Base-by-base conservation (phyloP, 805 yeast genomes). In the Pichia exigua region DNA sequence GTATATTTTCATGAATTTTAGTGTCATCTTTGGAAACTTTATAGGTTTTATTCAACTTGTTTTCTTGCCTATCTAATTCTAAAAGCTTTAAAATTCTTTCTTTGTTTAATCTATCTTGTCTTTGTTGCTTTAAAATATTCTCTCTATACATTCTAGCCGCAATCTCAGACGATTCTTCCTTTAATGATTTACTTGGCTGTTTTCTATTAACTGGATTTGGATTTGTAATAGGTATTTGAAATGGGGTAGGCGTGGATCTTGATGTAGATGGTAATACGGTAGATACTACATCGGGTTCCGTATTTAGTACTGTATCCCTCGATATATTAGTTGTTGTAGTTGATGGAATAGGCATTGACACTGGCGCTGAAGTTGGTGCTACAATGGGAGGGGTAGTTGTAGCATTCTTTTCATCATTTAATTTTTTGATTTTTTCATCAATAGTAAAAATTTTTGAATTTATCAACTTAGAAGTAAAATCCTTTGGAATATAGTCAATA, bases 51-150 rank as follows among this genome's bases (percentile, higher is more conserved):
- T n/a, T 26, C 41, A 30, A n/a, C 28, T 56, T 57, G 10, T 43
- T 46, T 22, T 48, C 44, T 40, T 54, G 54, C 45, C 76, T 68
- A 61, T 83, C 88, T 1, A 78, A 73, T 53, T 74, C 67, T 44
- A 85, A 65, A 21, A 83, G 65, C 46, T 71, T 69, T 48, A 80
- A 62, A 13, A 85, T 75, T 24, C 89, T 70, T 49, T 76, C 74
- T 40, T 76, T 74, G 54, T 85, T 91, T 45, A 74, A 75, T 21
- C 59, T 61, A 5, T 71, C 80, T 11, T 63, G 61, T 46, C 57
- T 57, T 35, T 66, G 69, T 46, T 72, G 68, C 48, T 64, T 66
- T 3, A 64, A 54, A 30, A 69, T 63, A 44, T 72, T 72, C 40
- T 74, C 73, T 47, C 69, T 66, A 48, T 73, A 73, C 39, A 56